A percentile compares a stretch with the other conserved stretches of the same genome.
Evolutionary conservation across 768 basidiomycete genomes (phyloP).

Genomic region (Lactifluus hygrophoroides): DNA sequence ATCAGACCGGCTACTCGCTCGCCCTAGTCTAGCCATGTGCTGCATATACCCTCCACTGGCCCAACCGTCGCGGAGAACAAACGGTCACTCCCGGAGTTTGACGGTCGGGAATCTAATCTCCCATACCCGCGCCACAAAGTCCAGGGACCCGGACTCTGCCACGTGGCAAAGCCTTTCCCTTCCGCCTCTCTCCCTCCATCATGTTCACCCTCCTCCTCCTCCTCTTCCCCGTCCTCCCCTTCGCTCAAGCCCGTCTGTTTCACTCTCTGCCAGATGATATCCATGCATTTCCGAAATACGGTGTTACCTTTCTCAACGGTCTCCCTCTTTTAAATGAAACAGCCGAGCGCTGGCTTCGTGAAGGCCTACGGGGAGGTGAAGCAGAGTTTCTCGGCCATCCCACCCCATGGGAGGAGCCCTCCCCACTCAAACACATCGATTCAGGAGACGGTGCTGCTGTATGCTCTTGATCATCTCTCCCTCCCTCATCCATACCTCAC

Average conservation of each 20-base stretch:
- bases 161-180: constrained; percentile 13
- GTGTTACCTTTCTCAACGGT: constrained; percentile 69
- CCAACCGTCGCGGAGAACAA: constrained; percentile 20
- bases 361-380: constrained; percentile 69
- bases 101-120: constrained; percentile 17
- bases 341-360: constrained; percentile 62
- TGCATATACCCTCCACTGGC: background rate
- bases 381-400: constrained; percentile 67
- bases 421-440: constrained; percentile 51
- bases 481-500: background rate
- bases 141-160: constrained; percentile 18
- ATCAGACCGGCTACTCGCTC: background rate
- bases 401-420: constrained; percentile 31
- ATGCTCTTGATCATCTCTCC: background rate
- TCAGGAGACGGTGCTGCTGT: constrained; percentile 36
- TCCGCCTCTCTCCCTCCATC: constrained; percentile 8
- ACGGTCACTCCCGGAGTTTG: constrained; percentile 16
- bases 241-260: constrained; percentile 27
- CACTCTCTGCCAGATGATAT: constrained; percentile 75
- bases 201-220: constrained; percentile 24
- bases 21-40: constrained; percentile 20
- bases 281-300: constrained; percentile 75
- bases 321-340: constrained; percentile 68
- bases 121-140: constrained; percentile 20
- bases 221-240: background rate